A percentile compares a stretch with the other conserved stretches of the same genome.
These are phyloP conservation scores for Candida montana DNA, from an alignment of 805 yeast genomes.

Conservation along the genomic window DNA sequence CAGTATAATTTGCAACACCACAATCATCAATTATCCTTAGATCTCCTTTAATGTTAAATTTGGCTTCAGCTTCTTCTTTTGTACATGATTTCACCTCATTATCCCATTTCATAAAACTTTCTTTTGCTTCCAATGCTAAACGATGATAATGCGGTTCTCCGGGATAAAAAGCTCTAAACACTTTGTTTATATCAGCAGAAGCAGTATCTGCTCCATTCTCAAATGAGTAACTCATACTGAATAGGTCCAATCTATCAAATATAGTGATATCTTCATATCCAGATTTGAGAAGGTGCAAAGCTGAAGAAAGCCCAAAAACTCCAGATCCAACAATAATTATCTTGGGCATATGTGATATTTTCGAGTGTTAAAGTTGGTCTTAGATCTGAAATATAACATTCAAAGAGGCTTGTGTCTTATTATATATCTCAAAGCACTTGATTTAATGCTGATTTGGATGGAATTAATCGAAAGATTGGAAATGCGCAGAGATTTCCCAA, in stretches of 20 bases:
- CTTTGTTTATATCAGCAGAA: slow-evolving; percentile 36
- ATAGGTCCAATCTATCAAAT: slow-evolving; percentile 32
- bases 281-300: slow-evolving; percentile 32
- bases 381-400: too few species aligned
- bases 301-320: slow-evolving; percentile 44
- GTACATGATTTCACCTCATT: slow-evolving; percentile 4
- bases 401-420: too few species aligned
- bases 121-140: slow-evolving; percentile 19
- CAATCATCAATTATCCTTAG: slow-evolving; percentile 11
- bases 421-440: too few species aligned
- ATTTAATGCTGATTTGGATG: too few species aligned
- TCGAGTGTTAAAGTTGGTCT: too few species aligned
- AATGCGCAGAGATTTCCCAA: too few species aligned
- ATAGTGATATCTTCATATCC: slow-evolving; percentile 36
- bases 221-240: slow-evolving; percentile 24
- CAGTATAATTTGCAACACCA: slow-evolving; percentile 12
- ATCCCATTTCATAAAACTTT: slow-evolving; percentile 14
- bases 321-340: slow-evolving; percentile 48
- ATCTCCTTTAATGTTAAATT: slow-evolving; percentile 12
- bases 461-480: too few species aligned
- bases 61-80: slow-evolving; percentile 10
- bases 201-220: slow-evolving; percentile 38
- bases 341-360: too few species aligned
- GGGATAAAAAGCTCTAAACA: slow-evolving; percentile 34
- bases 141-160: slow-evolving; percentile 31